Percentiles rank a stretch among this genome's conserved stretches.
phyloP scores from a whole-genome alignment of 768 basidiomycete species.

The Tubosaeta sp. region DNA sequence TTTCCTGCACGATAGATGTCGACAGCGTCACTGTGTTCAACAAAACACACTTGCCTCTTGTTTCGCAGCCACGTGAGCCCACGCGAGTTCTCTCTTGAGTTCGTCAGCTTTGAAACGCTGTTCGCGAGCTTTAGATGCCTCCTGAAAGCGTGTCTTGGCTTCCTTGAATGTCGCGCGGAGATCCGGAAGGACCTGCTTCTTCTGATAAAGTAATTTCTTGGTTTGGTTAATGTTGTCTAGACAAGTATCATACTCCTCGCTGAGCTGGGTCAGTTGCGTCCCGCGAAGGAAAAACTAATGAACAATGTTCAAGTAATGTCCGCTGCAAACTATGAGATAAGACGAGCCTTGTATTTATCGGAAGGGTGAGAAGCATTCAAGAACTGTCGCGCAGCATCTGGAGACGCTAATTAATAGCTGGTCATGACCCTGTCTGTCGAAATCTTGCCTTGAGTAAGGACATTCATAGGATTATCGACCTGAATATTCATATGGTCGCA shows the following conservation, averaged over 20 bases:
- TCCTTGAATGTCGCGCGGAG: constrained; percentile 56
- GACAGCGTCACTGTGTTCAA: neutral
- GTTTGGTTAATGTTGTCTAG: constrained; percentile 69
- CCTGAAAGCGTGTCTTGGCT: constrained; percentile 56
- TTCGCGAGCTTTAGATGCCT: constrained; percentile 70
- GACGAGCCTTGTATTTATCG: constrained; percentile 83
- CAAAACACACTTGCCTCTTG: constrained; percentile 47
- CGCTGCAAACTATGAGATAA: neutral
- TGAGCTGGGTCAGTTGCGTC: constrained; percentile 85
- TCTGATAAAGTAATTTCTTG: constrained; percentile 58
- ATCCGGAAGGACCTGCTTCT: constrained; percentile 77
- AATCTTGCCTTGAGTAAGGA: constrained; percentile 73
- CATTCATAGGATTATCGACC: constrained; percentile 94
- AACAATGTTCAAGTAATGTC: constrained; percentile 1
- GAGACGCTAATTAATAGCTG: neutral
- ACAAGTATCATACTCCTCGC: constrained; percentile 80
- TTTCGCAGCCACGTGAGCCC: constrained; percentile 78
- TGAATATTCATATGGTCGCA: constrained; percentile 96
- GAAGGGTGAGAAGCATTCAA: constrained; percentile 72
- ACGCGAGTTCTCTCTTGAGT: constrained; percentile 78
- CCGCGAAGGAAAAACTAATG: constrained; percentile 89
- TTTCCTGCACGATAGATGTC: constrained; percentile 32
- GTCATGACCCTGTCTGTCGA: neutral
- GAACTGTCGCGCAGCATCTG: constrained; percentile 57
- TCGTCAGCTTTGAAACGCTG: constrained; percentile 65